Evolutionary conservation across 1,139 yeast species (phyloP).

Genomic region (Pichia cactophila): DNA sequence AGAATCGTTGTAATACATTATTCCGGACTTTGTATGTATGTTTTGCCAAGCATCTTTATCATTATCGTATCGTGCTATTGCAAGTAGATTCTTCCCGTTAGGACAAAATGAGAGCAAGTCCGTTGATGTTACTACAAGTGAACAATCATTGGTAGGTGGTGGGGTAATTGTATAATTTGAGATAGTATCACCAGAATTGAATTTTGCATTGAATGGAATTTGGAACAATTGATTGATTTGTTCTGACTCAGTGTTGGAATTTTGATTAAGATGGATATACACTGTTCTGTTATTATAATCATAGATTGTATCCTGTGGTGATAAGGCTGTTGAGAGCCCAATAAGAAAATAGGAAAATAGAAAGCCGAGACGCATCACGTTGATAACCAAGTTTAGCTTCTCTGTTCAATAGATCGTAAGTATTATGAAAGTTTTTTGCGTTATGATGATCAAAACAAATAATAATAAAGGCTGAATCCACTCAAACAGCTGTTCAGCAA

Average conservation of each 20-base stretch:
- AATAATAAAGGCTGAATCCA: no score
- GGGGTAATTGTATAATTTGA: constrained; percentile 17
- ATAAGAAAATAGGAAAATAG: not conserved
- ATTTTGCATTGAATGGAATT: constrained; percentile 28
- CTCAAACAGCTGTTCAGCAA: no score
- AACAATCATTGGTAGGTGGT: constrained; percentile 24
- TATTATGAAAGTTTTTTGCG: no score
- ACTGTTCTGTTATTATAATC: constrained; percentile 33
- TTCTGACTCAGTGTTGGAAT: constrained; percentile 17
- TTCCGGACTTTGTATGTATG: constrained; percentile 13
- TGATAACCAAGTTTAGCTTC: no score
- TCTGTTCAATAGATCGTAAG: no score
- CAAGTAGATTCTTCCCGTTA: not conserved
- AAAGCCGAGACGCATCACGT: no score
- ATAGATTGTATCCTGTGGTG: constrained; percentile 33
- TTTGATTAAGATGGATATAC: constrained; percentile 30
- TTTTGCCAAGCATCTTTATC: constrained; percentile 22
- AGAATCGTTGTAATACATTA: constrained; percentile 26
- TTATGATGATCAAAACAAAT: no score
- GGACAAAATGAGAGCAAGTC: constrained; percentile 22
- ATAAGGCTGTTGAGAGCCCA: not conserved
- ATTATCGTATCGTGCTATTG: constrained; percentile 16
- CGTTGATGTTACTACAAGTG: constrained; percentile 17
- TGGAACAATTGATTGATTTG: constrained; percentile 23
- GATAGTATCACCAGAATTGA: constrained; percentile 20